phyloP scores from a whole-genome alignment of 257 asterid genomes.

The Verbena officinalis region DNA sequence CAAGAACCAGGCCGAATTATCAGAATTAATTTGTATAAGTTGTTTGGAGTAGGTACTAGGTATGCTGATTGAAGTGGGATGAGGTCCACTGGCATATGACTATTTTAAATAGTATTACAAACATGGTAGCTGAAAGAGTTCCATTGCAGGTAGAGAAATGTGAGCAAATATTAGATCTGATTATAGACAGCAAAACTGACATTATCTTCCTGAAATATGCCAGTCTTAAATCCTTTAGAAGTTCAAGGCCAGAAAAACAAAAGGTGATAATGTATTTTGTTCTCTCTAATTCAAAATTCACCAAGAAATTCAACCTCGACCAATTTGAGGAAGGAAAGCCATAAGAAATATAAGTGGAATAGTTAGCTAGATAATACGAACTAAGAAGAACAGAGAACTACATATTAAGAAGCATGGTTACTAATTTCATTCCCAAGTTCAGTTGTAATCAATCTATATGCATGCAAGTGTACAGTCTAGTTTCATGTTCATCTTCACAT shows the following conservation, averaged over 20 bases:
- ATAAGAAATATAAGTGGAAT: slow-evolving; percentile 6
- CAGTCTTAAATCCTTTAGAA: slow-evolving; percentile 1
- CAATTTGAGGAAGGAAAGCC: not conserved
- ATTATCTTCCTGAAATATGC: not conserved
- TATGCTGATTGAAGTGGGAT: not conserved
- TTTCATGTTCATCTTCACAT: slow-evolving; percentile 3
- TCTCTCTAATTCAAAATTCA: not conserved
- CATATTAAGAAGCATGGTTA: not conserved
- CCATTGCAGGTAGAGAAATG: not conserved
- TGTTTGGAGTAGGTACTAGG: not conserved
- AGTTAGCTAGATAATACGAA: no score
- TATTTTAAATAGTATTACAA: not conserved
- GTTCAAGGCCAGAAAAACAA: not conserved
- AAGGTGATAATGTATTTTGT: not conserved
- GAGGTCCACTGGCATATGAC: not conserved
- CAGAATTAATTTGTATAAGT: not conserved
- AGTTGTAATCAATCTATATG: not conserved
- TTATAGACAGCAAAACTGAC: slow-evolving; percentile 3
- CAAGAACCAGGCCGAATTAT: slow-evolving; percentile 1
- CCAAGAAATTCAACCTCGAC: not conserved
- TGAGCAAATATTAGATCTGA: slow-evolving; percentile 3
- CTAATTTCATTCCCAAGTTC: not conserved
- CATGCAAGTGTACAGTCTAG: not conserved
- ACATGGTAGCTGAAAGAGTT: slow-evolving; percentile 24
- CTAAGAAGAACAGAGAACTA: no score